Conservation (phyloP, 2,329 filamentous ascomycete genomes). For the Pseudogymnoascus sp. region DNA sequence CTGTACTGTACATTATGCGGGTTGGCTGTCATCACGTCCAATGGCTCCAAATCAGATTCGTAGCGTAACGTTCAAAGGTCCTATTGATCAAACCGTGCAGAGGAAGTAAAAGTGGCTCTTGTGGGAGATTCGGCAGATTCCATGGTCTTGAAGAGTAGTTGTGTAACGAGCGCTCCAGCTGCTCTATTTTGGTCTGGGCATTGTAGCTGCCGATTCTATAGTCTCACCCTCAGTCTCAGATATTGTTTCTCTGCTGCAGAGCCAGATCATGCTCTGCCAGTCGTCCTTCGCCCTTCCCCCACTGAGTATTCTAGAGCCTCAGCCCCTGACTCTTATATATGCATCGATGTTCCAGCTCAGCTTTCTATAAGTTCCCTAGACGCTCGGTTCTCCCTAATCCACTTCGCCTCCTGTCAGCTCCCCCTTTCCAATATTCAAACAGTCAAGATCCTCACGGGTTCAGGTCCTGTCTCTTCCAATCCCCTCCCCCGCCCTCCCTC, state of each 20-base stretch:
- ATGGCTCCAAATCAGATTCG: slow-evolving; percentile 4
- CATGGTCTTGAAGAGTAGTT: neutral
- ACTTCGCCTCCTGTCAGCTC: slow-evolving; percentile 3
- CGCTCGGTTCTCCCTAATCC: neutral
- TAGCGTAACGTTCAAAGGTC: neutral
- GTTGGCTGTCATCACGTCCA: neutral
- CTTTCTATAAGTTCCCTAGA: neutral
- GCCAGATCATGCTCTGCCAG: neutral
- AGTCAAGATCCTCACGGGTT: slow-evolving; percentile 23
- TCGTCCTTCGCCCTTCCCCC: neutral
- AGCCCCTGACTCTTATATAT: neutral
- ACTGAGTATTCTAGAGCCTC: neutral
- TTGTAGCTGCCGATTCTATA: neutral
- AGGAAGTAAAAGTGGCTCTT: neutral
- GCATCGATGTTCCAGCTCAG: neutral
- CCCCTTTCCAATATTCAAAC: slow-evolving; percentile 1
- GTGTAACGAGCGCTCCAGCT: neutral
- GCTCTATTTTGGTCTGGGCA: neutral
- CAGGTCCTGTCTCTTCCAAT: slow-evolving; percentile 40
- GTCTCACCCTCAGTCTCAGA: neutral
- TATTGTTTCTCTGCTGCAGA: neutral
- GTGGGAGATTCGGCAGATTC: neutral
- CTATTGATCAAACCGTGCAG: neutral
- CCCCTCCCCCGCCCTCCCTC: slow-evolving; percentile 43
- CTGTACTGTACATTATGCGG: neutral